Conservation (phyloP, 2,329 filamentous ascomycete species). For the Lachnellula occidentalis region DNA sequence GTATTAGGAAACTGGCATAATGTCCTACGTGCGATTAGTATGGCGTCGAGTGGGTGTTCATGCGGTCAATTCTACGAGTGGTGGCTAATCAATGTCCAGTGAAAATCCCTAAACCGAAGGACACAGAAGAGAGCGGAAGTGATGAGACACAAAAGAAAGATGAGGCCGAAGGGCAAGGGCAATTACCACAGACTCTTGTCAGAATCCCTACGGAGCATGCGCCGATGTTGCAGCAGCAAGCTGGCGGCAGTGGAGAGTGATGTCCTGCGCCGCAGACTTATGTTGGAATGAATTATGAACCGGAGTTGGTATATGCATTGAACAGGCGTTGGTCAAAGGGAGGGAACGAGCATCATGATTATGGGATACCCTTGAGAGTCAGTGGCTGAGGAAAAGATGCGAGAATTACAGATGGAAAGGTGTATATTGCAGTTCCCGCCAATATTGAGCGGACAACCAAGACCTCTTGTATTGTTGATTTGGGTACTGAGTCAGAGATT, state of each 20-base stretch:
- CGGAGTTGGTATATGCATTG: background rate
- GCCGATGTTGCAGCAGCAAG: conserved; percentile 47
- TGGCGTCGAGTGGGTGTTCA: conserved; percentile 67
- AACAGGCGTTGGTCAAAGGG: conserved; percentile 10
- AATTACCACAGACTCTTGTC: conserved; percentile 74
- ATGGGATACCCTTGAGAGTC: background rate
- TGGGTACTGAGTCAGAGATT: too few species aligned
- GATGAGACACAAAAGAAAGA: conserved; percentile 36
- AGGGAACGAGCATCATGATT: background rate
- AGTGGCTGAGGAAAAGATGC: background rate
- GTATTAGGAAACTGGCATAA: conserved; percentile 86
- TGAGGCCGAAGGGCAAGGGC: conserved; percentile 30
- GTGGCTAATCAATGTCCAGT: conserved; percentile 39
- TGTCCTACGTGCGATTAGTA: conserved; percentile 76
- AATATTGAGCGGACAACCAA: too few species aligned
- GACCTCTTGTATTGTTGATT: too few species aligned
- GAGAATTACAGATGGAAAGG: background rate
- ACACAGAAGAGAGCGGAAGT: conserved; percentile 36
- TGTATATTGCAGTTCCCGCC: too few species aligned
- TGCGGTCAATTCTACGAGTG: background rate
- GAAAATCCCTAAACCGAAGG: conserved; percentile 61
- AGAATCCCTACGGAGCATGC: conserved; percentile 79
- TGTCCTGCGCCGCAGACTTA: background rate
- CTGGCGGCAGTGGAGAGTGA: conserved; percentile 13
- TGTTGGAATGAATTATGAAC: conserved; percentile 6